phyloP scores from a whole-genome alignment of 331 rosid species.

The Malus hybrid region DNA sequence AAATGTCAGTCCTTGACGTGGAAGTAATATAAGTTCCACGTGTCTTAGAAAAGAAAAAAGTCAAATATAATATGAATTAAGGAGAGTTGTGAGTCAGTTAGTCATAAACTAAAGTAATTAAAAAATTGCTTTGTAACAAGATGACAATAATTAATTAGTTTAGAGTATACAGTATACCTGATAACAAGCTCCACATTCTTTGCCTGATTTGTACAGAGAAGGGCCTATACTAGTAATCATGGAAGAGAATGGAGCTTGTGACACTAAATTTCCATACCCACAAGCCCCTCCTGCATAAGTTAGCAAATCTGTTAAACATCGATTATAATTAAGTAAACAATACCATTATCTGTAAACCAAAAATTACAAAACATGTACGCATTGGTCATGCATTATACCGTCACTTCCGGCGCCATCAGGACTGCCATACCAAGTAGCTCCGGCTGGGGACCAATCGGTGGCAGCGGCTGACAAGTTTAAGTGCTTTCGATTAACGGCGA shows the following conservation, averaged over 20 bases:
- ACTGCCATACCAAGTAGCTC: constrained; percentile 43
- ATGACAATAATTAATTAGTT: too few relatives aligned
- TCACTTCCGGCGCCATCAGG: constrained; percentile 31
- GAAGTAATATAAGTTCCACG: too few relatives aligned
- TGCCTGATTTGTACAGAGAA: constrained; percentile 32
- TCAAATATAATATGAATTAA: too few relatives aligned
- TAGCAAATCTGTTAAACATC: not conserved
- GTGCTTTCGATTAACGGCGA: constrained; percentile 9
- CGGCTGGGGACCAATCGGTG: constrained; percentile 25
- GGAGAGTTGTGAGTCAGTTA: too few relatives aligned
- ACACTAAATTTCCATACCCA: constrained; percentile 37
- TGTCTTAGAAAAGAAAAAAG: too few relatives aligned
- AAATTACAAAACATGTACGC: not conserved
- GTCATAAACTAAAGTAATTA: too few relatives aligned
- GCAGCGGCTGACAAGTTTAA: constrained; percentile 14
- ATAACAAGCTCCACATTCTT: constrained; percentile 40
- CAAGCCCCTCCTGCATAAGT: constrained; percentile 36
- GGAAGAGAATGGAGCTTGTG: constrained; percentile 34
- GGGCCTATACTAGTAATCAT: constrained; percentile 31
- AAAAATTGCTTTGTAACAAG: too few relatives aligned
- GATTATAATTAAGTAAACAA: not conserved
- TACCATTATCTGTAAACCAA: not conserved
- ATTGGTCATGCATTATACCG: constrained; percentile 8
- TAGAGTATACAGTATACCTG: constrained; percentile 12
- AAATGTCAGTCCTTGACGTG: too few relatives aligned